Conservation (phyloP, 1,139 yeast species). For the Neolecta irregularis region DNA sequence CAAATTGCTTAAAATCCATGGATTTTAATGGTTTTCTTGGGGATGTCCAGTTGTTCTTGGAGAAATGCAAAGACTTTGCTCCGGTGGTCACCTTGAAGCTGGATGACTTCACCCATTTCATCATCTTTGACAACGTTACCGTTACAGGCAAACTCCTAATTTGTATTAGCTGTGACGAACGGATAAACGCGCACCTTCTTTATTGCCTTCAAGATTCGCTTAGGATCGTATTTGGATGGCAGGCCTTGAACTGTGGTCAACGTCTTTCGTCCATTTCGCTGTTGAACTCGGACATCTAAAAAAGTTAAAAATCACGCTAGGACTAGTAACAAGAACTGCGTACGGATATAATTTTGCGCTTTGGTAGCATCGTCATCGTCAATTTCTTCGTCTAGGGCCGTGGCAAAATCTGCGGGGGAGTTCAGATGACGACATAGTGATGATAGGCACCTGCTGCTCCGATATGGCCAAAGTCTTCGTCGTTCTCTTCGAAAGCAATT, state of each 20-base stretch:
- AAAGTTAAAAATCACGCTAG: background rate
- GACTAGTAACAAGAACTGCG: too few relatives aligned
- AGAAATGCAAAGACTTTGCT: conserved; percentile 89
- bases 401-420: too few relatives aligned
- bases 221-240: conserved; percentile 86
- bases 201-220: conserved; percentile 81
- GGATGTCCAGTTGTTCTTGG: conserved; percentile 71
- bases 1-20: conserved; percentile 98
- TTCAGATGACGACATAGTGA: too few relatives aligned
- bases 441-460: too few relatives aligned
- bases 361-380: too few relatives aligned
- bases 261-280: conserved; percentile 98
- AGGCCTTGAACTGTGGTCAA: conserved; percentile 97
- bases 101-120: conserved; percentile 92
- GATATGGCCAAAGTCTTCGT: too few relatives aligned
- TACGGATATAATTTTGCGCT: too few relatives aligned
- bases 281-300: conserved; percentile 69
- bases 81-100: conserved; percentile 98
- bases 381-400: too few relatives aligned
- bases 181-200: conserved; percentile 42
- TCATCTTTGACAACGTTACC: conserved; percentile 96
- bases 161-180: too few relatives aligned
- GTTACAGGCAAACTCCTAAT: conserved; percentile 80
- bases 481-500: too few relatives aligned
- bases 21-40: conserved; percentile 91